Conservation (phyloP, 2,329 filamentous ascomycete genomes). For the Pseudogymnoascus sp. region DNA sequence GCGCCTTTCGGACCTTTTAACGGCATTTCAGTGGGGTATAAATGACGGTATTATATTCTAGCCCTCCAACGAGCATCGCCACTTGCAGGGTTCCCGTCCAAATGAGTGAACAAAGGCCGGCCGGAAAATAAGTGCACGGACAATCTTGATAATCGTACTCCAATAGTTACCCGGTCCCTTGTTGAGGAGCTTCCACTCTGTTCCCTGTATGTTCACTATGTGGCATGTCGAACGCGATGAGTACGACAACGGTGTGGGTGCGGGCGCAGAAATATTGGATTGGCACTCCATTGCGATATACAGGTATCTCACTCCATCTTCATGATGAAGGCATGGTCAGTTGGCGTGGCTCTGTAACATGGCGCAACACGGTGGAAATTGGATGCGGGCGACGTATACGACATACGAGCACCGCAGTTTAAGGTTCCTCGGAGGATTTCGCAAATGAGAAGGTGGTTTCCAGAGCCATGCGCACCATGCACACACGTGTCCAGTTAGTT, state of each 20-base stretch:
- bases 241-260: no score
- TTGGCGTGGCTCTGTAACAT: background rate
- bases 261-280: background rate
- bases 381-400: background rate
- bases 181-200: background rate
- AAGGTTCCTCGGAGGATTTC: constrained; percentile 1
- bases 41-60: background rate
- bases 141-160: background rate
- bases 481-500: constrained; percentile 6
- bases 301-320: background rate
- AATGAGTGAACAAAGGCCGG: background rate
- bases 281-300: background rate
- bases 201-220: background rate
- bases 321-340: background rate
- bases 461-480: background rate
- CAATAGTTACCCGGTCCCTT: background rate
- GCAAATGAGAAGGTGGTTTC: background rate
- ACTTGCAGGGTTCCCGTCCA: background rate
- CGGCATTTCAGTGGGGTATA: background rate
- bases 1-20: background rate
- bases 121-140: background rate
- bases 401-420: background rate
- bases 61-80: background rate
- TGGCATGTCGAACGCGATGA: background rate
- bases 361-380: background rate